Base-by-base conservation (phyloP, 768 basidiomycete species). In the Pulveroboletus sp. region DNA sequence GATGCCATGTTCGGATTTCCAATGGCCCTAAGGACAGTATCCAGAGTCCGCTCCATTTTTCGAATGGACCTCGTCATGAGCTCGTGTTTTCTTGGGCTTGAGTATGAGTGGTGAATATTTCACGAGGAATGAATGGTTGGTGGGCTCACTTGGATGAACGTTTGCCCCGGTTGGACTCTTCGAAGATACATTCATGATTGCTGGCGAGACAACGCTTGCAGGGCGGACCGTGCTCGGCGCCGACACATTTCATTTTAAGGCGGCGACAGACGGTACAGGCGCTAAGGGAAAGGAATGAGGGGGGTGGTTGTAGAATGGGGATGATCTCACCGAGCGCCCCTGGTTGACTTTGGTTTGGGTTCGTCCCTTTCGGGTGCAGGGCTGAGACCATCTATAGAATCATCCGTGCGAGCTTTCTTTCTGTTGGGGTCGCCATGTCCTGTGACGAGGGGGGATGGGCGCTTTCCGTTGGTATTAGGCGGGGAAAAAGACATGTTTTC, bases 131-230 rank as follows among this genome's bases (percentile, higher is more conserved):
- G 43, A 28, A 44, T 21, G 47, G 39, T 37, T 46, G 51, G 40
- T 18, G 42, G 18, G 18, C 78, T 56, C 69, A 90, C 89, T 89
- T 91, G 47, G 86, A 79, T 18, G 87, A 82, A 10, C 90, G 82
- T 67, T 94, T 95, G 37, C 96, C 96, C 42, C 96, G 80, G 65
- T 97, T 94, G 2, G 89, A 92, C 66, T 97, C 95, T 71, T 98
- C 93, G 56, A 99, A 98, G 39, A 96, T 81, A 63, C 96, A 99
- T 58, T 95, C 91, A 61, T 94, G 88, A 57, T 81, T 81, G 17
- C 88, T 85, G 0, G 82, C 62, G 40, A 72, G 69, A 60, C 93
- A 96, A 18, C 93, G 84, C 62, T 93, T 94, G 73, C 93, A 96
- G 0, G 93, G 90, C 0, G 88, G 88, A 0, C 92, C 93, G 36